Percentiles rank a stretch among this genome's conserved stretches.
Conservation (phyloP, 805 yeast genomes). For the Candida golubevii region DNA sequence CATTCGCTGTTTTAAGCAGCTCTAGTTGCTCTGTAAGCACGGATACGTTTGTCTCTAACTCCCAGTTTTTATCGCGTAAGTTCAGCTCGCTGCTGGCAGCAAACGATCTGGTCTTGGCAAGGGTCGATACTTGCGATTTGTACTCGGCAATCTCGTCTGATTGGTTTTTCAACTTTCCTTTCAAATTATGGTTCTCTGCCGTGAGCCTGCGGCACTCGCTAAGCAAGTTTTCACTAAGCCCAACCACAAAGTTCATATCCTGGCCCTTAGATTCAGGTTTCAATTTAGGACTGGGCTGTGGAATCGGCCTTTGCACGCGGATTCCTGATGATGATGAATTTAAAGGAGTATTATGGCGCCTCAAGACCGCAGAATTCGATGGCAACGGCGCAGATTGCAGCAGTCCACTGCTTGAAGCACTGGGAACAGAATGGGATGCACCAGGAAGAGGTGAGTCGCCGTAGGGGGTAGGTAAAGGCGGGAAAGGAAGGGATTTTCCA, state of each 20-base stretch:
- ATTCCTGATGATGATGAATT: background rate
- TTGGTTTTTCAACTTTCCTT: slow-evolving; percentile 38
- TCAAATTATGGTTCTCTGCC: slow-evolving; percentile 53
- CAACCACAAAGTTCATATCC: slow-evolving; percentile 69
- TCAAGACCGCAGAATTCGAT: slow-evolving; percentile 7
- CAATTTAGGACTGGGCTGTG: slow-evolving; percentile 28
- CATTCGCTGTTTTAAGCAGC: slow-evolving; percentile 37
- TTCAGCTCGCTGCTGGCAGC: slow-evolving; percentile 43
- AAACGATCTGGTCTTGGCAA: slow-evolving; percentile 29
- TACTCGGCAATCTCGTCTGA: slow-evolving; percentile 40
- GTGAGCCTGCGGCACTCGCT: slow-evolving; percentile 67
- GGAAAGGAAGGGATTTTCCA: background rate
- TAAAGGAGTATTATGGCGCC: slow-evolving; percentile 5
- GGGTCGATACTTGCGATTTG: slow-evolving; percentile 32
- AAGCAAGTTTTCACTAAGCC: slow-evolving; percentile 66
- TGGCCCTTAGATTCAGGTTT: slow-evolving; percentile 48
- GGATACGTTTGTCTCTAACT: slow-evolving; percentile 51
- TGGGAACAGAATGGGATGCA: slow-evolving; percentile 3
- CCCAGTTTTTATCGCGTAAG: slow-evolving; percentile 61
- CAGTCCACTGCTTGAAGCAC: background rate
- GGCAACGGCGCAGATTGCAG: slow-evolving; percentile 1
- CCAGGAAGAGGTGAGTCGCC: background rate
- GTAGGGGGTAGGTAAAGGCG: background rate
- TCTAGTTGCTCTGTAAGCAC: slow-evolving; percentile 41
- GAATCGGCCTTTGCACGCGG: slow-evolving; percentile 13